Conservation (phyloP, 768 basidiomycete genomes). For the Hericium rajendrae region DNA sequence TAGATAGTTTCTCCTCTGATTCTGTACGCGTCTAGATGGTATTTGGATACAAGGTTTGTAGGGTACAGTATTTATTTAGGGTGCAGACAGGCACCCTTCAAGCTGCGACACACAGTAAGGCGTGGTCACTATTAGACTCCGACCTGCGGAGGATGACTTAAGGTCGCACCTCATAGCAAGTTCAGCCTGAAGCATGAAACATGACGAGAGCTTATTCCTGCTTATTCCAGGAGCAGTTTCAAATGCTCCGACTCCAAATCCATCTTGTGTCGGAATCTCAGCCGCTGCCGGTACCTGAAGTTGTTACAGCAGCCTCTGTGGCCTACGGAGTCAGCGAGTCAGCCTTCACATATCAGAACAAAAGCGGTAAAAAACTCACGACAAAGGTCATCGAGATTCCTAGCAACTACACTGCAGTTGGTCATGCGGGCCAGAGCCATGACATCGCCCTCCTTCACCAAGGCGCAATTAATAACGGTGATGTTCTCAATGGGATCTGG, state of each 20-base stretch:
- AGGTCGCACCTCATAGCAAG: no score
- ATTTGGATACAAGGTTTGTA: background rate
- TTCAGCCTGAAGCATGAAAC: no score
- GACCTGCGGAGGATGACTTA: no score
- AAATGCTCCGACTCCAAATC: background rate
- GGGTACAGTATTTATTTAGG: background rate
- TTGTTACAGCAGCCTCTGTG: constrained; percentile 44
- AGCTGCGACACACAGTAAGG: background rate
- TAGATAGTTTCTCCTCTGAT: constrained; percentile 22
- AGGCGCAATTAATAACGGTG: constrained; percentile 47
- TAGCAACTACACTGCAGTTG: constrained; percentile 36
- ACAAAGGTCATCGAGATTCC: constrained; percentile 38
- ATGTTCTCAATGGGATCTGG: constrained; percentile 31
- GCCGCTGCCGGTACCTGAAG: constrained; percentile 41
- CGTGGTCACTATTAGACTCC: background rate
- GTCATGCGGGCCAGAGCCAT: constrained; percentile 38
- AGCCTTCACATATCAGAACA: background rate
- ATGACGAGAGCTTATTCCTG: no score
- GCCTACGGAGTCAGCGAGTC: constrained; percentile 21
- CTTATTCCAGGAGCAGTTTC: no score
- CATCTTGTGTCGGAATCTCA: constrained; percentile 26
- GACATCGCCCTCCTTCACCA: constrained; percentile 45
- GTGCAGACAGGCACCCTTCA: background rate
- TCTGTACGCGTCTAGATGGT: constrained; percentile 13
- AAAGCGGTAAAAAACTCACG: constrained; percentile 29